Conservation (phyloP, 257 asterid species). For the Gardenia jasminoides region DNA sequence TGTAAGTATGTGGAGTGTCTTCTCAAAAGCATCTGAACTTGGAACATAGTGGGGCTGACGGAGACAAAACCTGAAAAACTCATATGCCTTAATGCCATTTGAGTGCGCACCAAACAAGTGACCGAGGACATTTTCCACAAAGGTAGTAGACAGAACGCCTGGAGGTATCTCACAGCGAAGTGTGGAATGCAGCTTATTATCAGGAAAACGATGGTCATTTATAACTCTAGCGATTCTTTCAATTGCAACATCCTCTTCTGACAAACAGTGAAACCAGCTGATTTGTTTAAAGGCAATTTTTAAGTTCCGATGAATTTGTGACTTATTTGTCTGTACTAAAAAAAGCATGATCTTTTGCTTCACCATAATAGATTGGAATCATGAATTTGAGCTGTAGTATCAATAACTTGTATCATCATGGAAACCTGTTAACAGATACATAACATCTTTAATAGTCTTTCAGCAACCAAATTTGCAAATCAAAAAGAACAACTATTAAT, state of each 20-base stretch:
- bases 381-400: not conserved
- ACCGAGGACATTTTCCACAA: slow-evolving; percentile 76
- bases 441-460: not conserved
- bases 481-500: not conserved
- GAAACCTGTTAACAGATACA: slow-evolving; percentile 1
- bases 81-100: slow-evolving; percentile 86
- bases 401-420: not conserved
- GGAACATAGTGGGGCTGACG: slow-evolving; percentile 45
- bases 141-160: slow-evolving; percentile 41
- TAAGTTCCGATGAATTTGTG: slow-evolving; percentile 25
- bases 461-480: not conserved
- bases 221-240: slow-evolving; percentile 53
- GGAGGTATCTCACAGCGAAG: slow-evolving; percentile 44
- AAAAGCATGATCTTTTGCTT: slow-evolving; percentile 33
- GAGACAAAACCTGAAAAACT: slow-evolving; percentile 67
- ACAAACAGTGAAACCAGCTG: slow-evolving; percentile 32
- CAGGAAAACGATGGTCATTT: slow-evolving; percentile 67
- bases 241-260: slow-evolving; percentile 26
- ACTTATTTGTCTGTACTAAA: slow-evolving; percentile 14
- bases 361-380: not conserved
- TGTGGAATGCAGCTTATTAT: slow-evolving; percentile 48
- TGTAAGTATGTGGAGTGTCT: slow-evolving; percentile 78
- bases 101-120: slow-evolving; percentile 76
- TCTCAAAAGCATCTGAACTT: slow-evolving; percentile 83
- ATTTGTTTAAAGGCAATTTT: slow-evolving; percentile 21